phyloP scores from a whole-genome alignment of 1,284 basidiomycete species.

The Ustilago loliicola region DNA sequence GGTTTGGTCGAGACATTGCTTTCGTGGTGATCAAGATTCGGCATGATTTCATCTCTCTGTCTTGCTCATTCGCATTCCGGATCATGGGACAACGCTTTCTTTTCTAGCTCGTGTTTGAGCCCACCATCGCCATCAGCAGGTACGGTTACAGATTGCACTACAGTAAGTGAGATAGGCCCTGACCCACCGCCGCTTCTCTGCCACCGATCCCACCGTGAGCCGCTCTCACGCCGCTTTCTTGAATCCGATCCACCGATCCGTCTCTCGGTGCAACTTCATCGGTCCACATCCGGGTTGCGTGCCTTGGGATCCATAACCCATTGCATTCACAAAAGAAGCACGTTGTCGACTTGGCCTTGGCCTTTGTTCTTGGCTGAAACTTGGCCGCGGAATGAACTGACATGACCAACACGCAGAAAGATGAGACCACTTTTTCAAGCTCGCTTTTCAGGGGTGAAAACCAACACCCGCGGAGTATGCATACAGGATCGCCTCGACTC shows the following conservation, averaged over 20 bases:
- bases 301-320: too few species aligned
- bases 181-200: too few species aligned
- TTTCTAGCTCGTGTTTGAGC: background rate
- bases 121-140: background rate
- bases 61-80: background rate
- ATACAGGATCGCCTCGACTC: background rate
- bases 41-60: slow-evolving; percentile 4
- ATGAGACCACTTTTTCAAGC: too few species aligned
- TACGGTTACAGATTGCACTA: too few species aligned
- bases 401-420: background rate
- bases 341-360: background rate
- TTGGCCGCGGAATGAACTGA: background rate
- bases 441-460: background rate
- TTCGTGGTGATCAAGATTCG: too few species aligned
- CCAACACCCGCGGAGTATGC: background rate
- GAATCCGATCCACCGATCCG: background rate
- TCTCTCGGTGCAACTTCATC: too few species aligned
- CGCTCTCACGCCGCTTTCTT: background rate
- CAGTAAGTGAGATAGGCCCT: too few species aligned
- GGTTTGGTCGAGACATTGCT: too few species aligned
- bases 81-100: slow-evolving; percentile 5
- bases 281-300: too few species aligned
- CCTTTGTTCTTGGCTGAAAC: background rate
- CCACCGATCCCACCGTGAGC: background rate
- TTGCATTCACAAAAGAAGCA: too few species aligned